Evolutionary conservation across 2,329 filamentous ascomycete genomes (phyloP).

Genomic region (Ceratocystis ficicola): DNA sequence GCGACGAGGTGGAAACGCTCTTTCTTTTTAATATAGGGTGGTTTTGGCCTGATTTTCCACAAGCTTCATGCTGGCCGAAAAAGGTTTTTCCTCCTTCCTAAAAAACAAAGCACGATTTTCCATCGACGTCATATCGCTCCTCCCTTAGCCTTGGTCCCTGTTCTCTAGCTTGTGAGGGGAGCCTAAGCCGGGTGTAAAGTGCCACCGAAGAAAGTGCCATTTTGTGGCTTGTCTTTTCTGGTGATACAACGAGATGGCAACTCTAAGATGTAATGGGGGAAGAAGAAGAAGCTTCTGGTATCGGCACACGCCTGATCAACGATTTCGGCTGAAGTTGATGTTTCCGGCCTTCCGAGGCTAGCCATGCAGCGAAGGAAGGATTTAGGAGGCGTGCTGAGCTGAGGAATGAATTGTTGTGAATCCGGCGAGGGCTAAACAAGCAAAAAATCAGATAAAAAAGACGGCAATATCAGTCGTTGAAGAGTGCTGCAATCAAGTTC

Average conservation of each 20-base stretch:
- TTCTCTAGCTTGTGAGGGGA: not conserved
- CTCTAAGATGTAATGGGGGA: not conserved
- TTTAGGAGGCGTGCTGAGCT: not conserved
- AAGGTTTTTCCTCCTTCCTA: slow-evolving; percentile 4
- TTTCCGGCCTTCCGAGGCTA: not conserved
- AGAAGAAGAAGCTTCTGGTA: not conserved
- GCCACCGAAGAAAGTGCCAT: not conserved
- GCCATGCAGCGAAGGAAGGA: not conserved
- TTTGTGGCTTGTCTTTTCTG: not conserved
- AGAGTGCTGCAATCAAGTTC: too few species aligned
- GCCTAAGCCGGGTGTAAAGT: slow-evolving; percentile 6
- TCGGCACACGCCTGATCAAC: not conserved
- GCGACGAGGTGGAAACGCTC: not conserved
- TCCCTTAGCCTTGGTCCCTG: not conserved
- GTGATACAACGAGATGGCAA: too few species aligned
- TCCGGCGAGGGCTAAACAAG: not conserved
- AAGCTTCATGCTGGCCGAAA: slow-evolving; percentile 12
- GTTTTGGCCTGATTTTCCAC: slow-evolving; percentile 6
- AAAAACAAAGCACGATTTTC: not conserved
- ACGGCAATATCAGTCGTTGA: too few species aligned
- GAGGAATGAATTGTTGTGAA: not conserved
- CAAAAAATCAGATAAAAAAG: too few species aligned
- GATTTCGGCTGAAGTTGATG: not conserved
- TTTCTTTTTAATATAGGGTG: not conserved
- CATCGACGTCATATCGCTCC: slow-evolving; percentile 6